Evolutionary conservation across 2,329 filamentous ascomycete genomes (phyloP).

Genomic region (Alternaria sp.): DNA sequence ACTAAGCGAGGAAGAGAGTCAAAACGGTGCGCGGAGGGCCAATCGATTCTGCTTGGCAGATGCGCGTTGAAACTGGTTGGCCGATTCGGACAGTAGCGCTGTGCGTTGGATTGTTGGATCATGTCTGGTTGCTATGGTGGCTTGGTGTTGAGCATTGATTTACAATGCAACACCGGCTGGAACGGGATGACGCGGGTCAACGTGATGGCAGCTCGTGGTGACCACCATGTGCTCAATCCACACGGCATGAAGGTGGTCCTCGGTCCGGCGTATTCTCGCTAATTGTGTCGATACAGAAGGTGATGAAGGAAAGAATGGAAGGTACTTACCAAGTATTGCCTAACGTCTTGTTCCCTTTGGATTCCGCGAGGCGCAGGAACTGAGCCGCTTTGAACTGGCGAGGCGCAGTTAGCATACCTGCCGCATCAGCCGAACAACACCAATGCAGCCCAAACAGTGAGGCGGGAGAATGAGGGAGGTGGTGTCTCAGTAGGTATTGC

Average conservation of each 20-base stretch:
- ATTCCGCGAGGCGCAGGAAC: constrained; percentile 91
- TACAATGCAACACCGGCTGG: constrained; percentile 23
- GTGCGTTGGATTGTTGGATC: constrained; percentile 32
- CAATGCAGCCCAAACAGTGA: constrained; percentile 55
- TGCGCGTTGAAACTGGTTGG: constrained; percentile 43
- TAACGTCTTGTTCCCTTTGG: constrained; percentile 85
- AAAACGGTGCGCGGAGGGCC: constrained; percentile 32
- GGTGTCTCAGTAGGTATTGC: constrained; percentile 39
- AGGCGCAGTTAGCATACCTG: constrained; percentile 45
- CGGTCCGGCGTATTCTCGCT: constrained; percentile 34
- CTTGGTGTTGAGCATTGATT: constrained; percentile 38
- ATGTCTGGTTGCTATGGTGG: constrained; percentile 28
- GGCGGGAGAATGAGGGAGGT: constrained; percentile 36
- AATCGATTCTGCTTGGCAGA: constrained; percentile 45
- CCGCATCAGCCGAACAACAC: constrained; percentile 38
- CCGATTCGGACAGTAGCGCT: constrained; percentile 28
- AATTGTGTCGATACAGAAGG: constrained; percentile 22
- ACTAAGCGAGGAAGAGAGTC: constrained; percentile 43
- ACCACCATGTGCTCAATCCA: constrained; percentile 19
- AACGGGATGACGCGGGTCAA: constrained; percentile 28
- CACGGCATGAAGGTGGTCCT: constrained; percentile 23
- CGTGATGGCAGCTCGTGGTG: constrained; percentile 20
- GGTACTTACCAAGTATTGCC: constrained; percentile 86
- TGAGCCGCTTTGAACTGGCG: constrained; percentile 80
- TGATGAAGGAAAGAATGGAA: constrained; percentile 14